Conservation (phyloP, 805 yeast genomes). For the Candida dajiaensis region DNA sequence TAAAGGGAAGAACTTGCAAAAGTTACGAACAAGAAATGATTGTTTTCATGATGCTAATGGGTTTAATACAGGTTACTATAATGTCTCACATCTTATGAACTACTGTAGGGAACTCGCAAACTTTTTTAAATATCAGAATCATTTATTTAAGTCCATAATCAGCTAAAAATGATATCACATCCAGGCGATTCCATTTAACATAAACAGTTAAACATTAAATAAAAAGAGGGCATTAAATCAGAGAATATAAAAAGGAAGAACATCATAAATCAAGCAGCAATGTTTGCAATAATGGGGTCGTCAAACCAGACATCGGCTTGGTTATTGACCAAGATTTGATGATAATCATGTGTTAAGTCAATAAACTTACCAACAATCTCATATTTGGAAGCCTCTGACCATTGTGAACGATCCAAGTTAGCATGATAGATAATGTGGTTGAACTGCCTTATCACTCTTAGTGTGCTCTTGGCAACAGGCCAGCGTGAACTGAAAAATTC, state of each 20-base stretch:
- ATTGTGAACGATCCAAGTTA: constrained; percentile 30
- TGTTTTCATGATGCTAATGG: background rate
- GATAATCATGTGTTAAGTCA: constrained; percentile 40
- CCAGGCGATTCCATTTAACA: background rate
- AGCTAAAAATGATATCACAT: background rate
- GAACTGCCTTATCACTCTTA: constrained; percentile 38
- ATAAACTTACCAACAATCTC: constrained; percentile 34
- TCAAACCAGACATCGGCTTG: constrained; percentile 32
- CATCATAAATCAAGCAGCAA: background rate
- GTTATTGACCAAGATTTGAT: constrained; percentile 38
- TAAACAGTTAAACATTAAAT: background rate
- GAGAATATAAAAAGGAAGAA: background rate
- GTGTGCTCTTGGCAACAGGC: constrained; percentile 40
- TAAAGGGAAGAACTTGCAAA: constrained; percentile 18
- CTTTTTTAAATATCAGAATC: too few relatives aligned
- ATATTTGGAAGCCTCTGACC: constrained; percentile 33
- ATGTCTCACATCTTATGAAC: background rate
- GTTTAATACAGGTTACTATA: background rate
- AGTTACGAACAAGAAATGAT: constrained; percentile 17
- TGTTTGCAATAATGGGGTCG: constrained; percentile 8
- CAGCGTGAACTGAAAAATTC: constrained; percentile 41
- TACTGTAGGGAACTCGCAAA: background rate
- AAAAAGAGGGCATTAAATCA: background rate
- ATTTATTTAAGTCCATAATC: too few relatives aligned
- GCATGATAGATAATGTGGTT: constrained; percentile 32